Conservation (phyloP, 805 yeast genomes). For the Ogataea corticis region DNA sequence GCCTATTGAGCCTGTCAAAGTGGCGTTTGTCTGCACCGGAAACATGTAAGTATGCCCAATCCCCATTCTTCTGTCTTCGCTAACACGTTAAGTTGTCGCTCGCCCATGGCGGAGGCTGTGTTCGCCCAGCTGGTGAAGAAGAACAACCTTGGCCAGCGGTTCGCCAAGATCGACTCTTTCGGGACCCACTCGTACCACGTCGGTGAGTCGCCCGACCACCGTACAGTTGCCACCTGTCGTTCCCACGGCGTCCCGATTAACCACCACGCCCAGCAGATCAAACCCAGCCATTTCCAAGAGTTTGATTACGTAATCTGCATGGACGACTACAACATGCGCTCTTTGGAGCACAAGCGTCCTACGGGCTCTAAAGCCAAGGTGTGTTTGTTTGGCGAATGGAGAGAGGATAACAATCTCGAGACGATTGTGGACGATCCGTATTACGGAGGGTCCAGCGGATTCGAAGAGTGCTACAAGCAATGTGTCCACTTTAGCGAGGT, state of each 20-base stretch:
- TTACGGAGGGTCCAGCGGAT: constrained; percentile 84
- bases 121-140: constrained; percentile 64
- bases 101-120: constrained; percentile 98
- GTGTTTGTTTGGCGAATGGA: constrained; percentile 80
- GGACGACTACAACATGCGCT: constrained; percentile 60
- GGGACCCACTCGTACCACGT: constrained; percentile 86
- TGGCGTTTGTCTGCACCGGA: constrained; percentile 90
- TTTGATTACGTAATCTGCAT: constrained; percentile 73
- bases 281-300: constrained; percentile 46
- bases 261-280: constrained; percentile 75
- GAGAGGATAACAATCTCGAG: constrained; percentile 48
- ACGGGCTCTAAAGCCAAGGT: constrained; percentile 49
- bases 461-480: constrained; percentile 77
- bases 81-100: constrained; percentile 64
- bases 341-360: constrained; percentile 56
- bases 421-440: constrained; percentile 85
- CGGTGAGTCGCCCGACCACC: constrained; percentile 79
- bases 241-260: constrained; percentile 71
- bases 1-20: constrained; percentile 30
- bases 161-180: constrained; percentile 72
- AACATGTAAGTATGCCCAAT: constrained; percentile 58
- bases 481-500: constrained; percentile 72
- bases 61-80: not conserved
- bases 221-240: constrained; percentile 69
- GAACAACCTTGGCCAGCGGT: constrained; percentile 43